phyloP scores from a whole-genome alignment of 192 early-diverging fungal genomes.

The Coemansia sp. region DNA sequence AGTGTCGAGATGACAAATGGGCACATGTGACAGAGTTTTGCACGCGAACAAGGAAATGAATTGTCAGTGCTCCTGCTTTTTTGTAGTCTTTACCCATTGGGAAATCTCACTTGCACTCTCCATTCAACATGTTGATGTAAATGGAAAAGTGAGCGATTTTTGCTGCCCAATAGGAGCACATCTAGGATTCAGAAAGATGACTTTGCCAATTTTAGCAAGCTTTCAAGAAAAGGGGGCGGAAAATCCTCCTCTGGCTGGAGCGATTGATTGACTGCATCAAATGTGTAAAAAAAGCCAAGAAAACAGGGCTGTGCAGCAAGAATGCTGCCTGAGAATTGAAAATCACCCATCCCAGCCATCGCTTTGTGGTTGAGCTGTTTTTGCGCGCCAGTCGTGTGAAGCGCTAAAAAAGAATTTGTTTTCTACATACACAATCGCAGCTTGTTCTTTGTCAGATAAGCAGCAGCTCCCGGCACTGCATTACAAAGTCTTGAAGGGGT shows the following conservation, averaged over 20 bases:
- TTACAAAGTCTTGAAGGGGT: too few species aligned
- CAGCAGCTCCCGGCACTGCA: too few species aligned
- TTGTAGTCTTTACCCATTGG: too few species aligned
- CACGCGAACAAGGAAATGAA: too few species aligned
- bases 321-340: not conserved
- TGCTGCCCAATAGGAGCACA: not conserved
- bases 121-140: too few species aligned
- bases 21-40: too few species aligned
- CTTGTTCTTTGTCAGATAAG: too few species aligned
- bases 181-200: not conserved
- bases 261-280: not conserved
- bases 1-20: too few species aligned
- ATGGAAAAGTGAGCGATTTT: conserved; percentile 1
- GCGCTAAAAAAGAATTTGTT: not conserved
- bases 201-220: not conserved
- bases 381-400: not conserved
- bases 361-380: not conserved
- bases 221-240: not conserved
- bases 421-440: not conserved
- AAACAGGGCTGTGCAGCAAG: too few species aligned
- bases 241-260: not conserved
- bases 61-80: too few species aligned
- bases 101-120: too few species aligned
- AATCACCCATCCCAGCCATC: not conserved
- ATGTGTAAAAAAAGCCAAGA: not conserved